Evolutionary conservation across 2,329 filamentous ascomycete species (phyloP).

Genomic region (Diaporthe sp.): DNA sequence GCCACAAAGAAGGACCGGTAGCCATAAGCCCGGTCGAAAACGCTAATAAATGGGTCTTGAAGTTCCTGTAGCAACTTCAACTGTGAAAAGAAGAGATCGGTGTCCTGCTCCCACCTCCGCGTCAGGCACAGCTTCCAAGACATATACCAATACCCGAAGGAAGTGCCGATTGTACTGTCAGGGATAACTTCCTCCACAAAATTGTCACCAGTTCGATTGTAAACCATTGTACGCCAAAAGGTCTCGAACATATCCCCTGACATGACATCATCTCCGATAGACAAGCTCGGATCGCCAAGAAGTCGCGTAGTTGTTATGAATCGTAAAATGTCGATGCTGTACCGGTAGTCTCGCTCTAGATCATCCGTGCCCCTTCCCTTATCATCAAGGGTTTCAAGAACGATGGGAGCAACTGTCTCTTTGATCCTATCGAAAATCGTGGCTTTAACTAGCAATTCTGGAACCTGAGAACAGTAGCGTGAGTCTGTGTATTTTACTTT

Average conservation of each 20-base stretch:
- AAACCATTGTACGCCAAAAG: not conserved
- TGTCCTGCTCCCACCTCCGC: not conserved
- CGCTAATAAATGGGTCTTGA: not conserved
- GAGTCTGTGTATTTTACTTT: not conserved
- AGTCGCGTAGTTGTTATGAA: not conserved
- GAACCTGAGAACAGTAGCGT: not conserved
- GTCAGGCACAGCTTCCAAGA: not conserved
- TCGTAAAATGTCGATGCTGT: not conserved
- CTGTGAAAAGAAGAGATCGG: not conserved
- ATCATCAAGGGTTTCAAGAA: fast-evolving
- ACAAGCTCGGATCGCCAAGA: not conserved
- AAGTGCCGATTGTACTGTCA: not conserved
- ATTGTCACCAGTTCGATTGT: not conserved
- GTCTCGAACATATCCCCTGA: not conserved
- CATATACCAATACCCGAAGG: not conserved
- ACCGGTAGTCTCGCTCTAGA: not conserved
- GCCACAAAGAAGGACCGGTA: not conserved
- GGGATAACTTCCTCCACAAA: not conserved
- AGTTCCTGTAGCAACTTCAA: not conserved
- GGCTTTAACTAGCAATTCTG: not conserved
- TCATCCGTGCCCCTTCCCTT: not conserved
- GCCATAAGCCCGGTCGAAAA: not conserved
- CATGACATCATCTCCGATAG: not conserved
- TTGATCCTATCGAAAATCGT: not conserved
- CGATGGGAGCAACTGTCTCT: not conserved